Evolutionary conservation across 2,329 filamentous ascomycete species (phyloP), one percentile per base, ranked within the genome.

Genomic region (Penicillium sclerotigenum): DNA sequence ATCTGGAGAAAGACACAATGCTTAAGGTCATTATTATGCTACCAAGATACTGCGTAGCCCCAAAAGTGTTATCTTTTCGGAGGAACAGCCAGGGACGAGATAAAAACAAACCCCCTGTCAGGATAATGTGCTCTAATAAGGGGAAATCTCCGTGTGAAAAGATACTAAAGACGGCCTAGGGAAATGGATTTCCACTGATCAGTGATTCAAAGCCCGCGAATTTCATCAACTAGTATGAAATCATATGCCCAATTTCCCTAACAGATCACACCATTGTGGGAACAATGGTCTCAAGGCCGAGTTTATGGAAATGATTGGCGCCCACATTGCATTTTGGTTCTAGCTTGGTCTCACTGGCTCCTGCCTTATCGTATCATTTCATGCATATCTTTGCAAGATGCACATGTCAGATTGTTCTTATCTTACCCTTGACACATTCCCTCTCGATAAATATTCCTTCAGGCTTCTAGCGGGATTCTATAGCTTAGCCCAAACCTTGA

Each of bases 321-420:
- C 43, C 36, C 43, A 33, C 33, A 14, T 40, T 31, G n/a, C n/a
- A 20, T 6, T 40, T 51, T 38, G 14, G 43, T 14, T 28, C 20
- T 36, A 37, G 48, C 31, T 16, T 38, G 29, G 41, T n/a, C 37
- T 42, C 22, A 47, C 51, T 47, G 18, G 6, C 37, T 22, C 26
- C 22, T 22, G 50, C 40, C 47, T 55, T 58, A 50, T 52, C 51
- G 16, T 24, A 1, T 11, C 14, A 45, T 54, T 33, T 38, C 43
- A 3, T 42, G 24, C 22, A 20, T 47, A 50, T 52, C 40, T 47
- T 29, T 36, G 29, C 18, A 24, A 33, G 20, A 31, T 52, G 40
- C 42, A 24, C n/a, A 36, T 57, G 46, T 41, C 36, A 57, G 46
- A 37, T 50, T 40, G 18, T 20, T 47, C 26, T 47, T 56, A 52